A percentile compares a stretch with the other conserved stretches of the same genome.
These are phyloP conservation scores for Apophysomyces sp. DNA, from an alignment of 371 early-diverging fungal species.

Conservation along the genomic window DNA sequence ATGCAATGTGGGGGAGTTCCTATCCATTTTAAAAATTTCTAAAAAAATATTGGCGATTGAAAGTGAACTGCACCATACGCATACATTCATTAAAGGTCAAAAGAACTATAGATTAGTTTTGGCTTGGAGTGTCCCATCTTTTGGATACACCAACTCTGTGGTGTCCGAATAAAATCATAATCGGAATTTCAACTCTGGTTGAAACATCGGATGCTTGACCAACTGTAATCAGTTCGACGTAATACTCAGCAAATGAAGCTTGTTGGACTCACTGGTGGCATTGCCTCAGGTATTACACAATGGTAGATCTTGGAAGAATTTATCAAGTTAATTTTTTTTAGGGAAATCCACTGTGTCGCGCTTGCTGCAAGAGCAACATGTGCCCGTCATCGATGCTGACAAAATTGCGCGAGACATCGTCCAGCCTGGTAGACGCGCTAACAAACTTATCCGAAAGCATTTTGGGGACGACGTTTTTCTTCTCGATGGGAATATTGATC, in stretches of 20 bases:
- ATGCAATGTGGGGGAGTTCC: no score
- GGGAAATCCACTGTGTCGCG: constrained; percentile 85
- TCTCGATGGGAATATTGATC: constrained; percentile 61
- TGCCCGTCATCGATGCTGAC: constrained; percentile 94
- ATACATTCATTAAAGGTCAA: no score
- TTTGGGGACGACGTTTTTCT: constrained; percentile 76
- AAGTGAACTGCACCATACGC: no score
- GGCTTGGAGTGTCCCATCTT: no score
- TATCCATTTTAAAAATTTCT: no score
- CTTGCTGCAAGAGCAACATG: constrained; percentile 47
- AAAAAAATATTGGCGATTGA: no score
- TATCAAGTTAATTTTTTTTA: constrained; percentile 9
- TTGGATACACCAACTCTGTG: no score
- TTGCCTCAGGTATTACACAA: constrained; percentile 74
- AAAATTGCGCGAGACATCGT: constrained; percentile 87
- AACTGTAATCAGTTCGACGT: no score
- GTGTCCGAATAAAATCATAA: no score
- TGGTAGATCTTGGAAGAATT: background rate
- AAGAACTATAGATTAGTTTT: no score
- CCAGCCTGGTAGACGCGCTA: constrained; percentile 72
- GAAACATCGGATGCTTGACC: no score
- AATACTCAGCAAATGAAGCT: constrained; percentile 89
- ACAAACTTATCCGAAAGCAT: constrained; percentile 65
- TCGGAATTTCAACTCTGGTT: no score
- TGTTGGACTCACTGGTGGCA: constrained; percentile 92